Percentiles rank a stretch among this genome's conserved stretches.
These are phyloP conservation scores for Umbelopsis sp. DNA, from an alignment of 371 early-diverging fungal species.

Conservation along the genomic window DNA sequence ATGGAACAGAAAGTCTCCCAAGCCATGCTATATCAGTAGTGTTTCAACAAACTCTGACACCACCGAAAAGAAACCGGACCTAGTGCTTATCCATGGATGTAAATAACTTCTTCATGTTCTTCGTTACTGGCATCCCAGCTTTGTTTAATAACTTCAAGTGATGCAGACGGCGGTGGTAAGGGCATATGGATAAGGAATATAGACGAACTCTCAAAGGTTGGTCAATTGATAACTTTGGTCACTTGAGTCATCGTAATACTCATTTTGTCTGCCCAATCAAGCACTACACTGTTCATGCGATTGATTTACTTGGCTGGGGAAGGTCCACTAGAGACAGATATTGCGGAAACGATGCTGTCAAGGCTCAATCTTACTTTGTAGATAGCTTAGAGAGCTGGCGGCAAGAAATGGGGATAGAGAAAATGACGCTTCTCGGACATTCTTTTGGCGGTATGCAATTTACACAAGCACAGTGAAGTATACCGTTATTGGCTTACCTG, in stretches of 20 bases:
- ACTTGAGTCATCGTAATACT: not conserved
- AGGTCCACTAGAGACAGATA: constrained; percentile 20
- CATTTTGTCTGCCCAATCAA: not conserved
- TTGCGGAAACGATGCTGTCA: constrained; percentile 19
- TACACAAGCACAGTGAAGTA: not conserved
- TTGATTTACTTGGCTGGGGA: constrained; percentile 26
- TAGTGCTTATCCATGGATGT: constrained; percentile 25
- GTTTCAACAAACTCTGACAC: constrained; percentile 11
- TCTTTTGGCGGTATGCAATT: constrained; percentile 25
- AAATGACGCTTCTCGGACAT: constrained; percentile 27
- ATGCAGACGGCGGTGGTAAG: constrained; percentile 21
- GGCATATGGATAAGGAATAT: constrained; percentile 22
- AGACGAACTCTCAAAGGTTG: constrained; percentile 21
- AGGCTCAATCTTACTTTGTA: constrained; percentile 26
- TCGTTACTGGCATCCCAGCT: too few relatives aligned
- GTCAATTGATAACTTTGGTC: not conserved
- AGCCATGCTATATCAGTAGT: constrained; percentile 23
- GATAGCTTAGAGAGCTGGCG: constrained; percentile 28
- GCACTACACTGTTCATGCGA: constrained; percentile 21
- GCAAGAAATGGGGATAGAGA: constrained; percentile 19
- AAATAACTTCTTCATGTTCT: not conserved
- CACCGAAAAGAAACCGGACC: constrained; percentile 18
- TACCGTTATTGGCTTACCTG: not conserved
- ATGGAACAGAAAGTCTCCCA: not conserved
- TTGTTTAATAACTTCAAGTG: too few relatives aligned